phyloP scores from a whole-genome alignment of 169 alveolate genomes.

The Plasmodium adleri region DNA sequence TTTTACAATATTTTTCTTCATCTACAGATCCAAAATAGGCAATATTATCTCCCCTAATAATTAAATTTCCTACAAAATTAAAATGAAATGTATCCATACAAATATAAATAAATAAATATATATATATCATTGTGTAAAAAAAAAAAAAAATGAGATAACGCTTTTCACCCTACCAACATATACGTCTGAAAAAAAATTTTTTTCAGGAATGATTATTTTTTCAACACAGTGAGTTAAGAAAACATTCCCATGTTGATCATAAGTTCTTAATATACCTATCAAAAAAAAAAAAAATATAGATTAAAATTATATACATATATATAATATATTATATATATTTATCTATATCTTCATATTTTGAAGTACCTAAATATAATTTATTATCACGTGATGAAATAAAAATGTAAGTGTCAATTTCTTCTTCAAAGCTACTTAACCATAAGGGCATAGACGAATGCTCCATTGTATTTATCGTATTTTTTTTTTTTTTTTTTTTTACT shows the following conservation, averaged over 20 bases:
- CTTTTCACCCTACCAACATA: constrained; percentile 78
- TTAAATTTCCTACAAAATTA: constrained; percentile 76
- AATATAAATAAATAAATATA: background rate
- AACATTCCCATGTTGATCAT: constrained; percentile 86
- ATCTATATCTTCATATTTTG: background rate
- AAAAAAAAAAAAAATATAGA: constrained; percentile 14
- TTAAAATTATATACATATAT: background rate
- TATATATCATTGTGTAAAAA: background rate
- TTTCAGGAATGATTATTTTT: constrained; percentile 78
- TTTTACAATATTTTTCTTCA: constrained; percentile 78
- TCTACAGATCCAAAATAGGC: constrained; percentile 86
- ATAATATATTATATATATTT: background rate
- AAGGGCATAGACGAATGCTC: constrained; percentile 79
- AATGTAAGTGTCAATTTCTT: constrained; percentile 85
- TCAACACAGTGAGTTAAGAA: constrained; percentile 83
- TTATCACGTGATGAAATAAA: constrained; percentile 86
- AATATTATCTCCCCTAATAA: constrained; percentile 86
- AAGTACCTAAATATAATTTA: constrained; percentile 66
- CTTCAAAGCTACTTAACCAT: constrained; percentile 86
- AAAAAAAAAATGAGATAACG: too few relatives aligned
- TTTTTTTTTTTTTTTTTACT: constrained; percentile 8
- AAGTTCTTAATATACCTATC: constrained; percentile 84
- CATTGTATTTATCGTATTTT: constrained; percentile 2
- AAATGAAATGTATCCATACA: background rate
- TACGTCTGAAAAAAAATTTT: constrained; percentile 82